phyloP scores from a whole-genome alignment of 2,329 filamentous ascomycete species.

The Arthrobotrys iridis region DNA sequence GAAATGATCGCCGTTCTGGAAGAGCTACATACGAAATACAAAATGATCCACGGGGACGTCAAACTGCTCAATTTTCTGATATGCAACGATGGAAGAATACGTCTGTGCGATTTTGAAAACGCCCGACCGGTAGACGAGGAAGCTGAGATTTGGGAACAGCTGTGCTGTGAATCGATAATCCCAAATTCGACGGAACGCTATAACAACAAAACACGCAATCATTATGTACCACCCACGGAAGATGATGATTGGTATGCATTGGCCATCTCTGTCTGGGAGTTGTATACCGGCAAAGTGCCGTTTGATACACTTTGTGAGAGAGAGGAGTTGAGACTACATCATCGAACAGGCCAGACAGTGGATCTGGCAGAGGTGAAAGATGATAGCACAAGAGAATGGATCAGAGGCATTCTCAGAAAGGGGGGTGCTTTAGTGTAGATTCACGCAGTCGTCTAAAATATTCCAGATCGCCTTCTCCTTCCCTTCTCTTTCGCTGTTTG shows the following conservation, averaged over 20 bases:
- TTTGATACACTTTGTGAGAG: neutral
- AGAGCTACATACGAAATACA: constrained; percentile 13
- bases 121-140: constrained; percentile 2
- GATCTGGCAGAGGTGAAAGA: constrained; percentile 7
- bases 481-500: too few relatives aligned
- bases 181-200: neutral
- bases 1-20: constrained; percentile 24
- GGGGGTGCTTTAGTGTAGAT: too few relatives aligned
- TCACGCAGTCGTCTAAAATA: too few relatives aligned
- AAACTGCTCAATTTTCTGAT: constrained; percentile 20
- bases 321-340: neutral
- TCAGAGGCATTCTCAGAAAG: neutral
- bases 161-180: neutral
- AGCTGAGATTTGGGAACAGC: neutral
- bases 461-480: too few relatives aligned
- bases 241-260: constrained; percentile 28
- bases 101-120: constrained; percentile 24
- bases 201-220: neutral
- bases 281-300: constrained; percentile 10
- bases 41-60: constrained; percentile 32
- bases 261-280: constrained; percentile 22
- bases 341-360: neutral
- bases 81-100: constrained; percentile 12
- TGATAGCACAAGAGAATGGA: constrained; percentile 22
- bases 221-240: constrained; percentile 17